Base-by-base conservation (phyloP, 371 early-diverging fungal species). In the Scutellospora calospora region DNA sequence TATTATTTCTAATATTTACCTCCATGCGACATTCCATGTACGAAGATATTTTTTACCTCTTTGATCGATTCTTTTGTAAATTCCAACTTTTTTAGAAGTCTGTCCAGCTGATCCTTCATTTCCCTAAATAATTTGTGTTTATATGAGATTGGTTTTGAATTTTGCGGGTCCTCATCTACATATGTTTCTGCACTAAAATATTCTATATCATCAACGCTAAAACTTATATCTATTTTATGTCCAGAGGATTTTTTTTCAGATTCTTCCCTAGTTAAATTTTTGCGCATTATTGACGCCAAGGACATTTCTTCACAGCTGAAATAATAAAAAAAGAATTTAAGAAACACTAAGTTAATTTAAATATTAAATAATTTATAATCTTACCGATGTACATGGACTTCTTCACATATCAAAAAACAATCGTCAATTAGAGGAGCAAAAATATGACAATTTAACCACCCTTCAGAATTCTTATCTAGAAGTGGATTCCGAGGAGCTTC, bases 91-190 rank as follows among this genome's bases (percentile, higher is more conserved):
- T 76, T 76, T 25, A 76, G 16, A 62, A 62, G 33, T 62, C 77
- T 25, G 45, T 76, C 77, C 31, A 76, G 45, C 31, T 76, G 77
- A 62, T 76, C 63, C 62, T 76, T 76, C 77, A 76, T 76, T 45
- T 76, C 63, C 25, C 62, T 60, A 63, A 62, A 76, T 51, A 76
- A 22, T 49, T 76, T 76, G 14, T 62, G 38, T n/a, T 62, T 76
- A 49, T 76, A 76, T n/a, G 3, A 22, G 0, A 55, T 55, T n/a
- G 57, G 57, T 18, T 65, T 77, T 2, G 78, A 77, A 63, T 77
- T 77, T 5, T 77, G 78, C 2, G 27, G 29, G 49, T 77, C 77
- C 31, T 62, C 77, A 49, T 77, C 63, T 9, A 18, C 29, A 18
- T 27, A 77, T 1, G 78, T 77, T 63, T 77, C 78, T 31, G 65